Base-by-base conservation (phyloP, 2,329 filamentous ascomycete species). In the Epicoccum sorghinum region DNA sequence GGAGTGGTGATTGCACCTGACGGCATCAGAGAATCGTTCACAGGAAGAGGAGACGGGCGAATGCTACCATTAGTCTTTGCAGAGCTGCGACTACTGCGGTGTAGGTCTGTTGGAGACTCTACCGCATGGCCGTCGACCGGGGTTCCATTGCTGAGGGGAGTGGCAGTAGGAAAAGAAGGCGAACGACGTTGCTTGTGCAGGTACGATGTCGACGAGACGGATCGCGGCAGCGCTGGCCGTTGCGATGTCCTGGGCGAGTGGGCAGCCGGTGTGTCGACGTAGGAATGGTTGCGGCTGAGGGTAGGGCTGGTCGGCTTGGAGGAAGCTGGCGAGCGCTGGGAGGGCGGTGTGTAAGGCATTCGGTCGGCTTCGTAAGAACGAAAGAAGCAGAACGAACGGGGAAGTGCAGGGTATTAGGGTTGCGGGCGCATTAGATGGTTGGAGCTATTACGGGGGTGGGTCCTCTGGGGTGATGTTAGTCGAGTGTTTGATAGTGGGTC, bases 271-370 rank as follows among this genome's bases (percentile, higher is more conserved):
- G 77, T 75, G 56, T 78, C 76, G 69, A 72, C 70, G 66, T 81
- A 82, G 52, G 82, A 83, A 63, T 82, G 77, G 59, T 75, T 78
- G 54, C 80, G 78, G 69, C 76, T 82, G 65, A 79, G 67, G 49
- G 71, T 75, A 60, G 80, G 82, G 61, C 79, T 82, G 66, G 72
- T 78, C 46, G 79, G 74, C 71, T 81, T 82, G 54, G 84, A 84
- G 63, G 81, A 78, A 67, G 80, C 79, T 74, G 84, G 84, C 65
- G 83, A 85, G 75, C 80, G 79, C 76, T 84, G 84, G 67, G 87
- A 85, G 60, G 90, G 90, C 57, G 90, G 90, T 76, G 90, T 95
- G 81, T 95, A 95, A 86, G 90, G 90, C 90, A 95, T 95, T 80
- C 83, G 77, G 73, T 69, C 73, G 72, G 67, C 71, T 76, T 71